Conservation (phyloP, 768 basidiomycete species). For the Dioszegia crocea region DNA sequence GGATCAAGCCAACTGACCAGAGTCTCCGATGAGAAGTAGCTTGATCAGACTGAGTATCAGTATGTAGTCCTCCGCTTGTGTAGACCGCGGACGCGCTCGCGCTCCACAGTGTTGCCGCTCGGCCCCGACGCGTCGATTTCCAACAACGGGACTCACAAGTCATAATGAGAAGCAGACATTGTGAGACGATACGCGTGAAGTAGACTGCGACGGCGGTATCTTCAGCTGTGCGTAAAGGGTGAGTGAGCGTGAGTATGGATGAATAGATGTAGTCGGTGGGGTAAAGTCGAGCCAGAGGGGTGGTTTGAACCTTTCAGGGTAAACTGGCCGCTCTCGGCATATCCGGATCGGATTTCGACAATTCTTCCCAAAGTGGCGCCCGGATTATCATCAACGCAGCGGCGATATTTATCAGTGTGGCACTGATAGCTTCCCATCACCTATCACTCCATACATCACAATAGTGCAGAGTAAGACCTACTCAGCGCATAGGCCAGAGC, state of each 20-base stretch:
- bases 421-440: neutral
- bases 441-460: too few relatives aligned
- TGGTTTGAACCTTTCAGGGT: too few relatives aligned
- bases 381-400: too few relatives aligned
- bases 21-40: slow-evolving; percentile 94
- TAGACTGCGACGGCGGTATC: neutral
- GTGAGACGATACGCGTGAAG: slow-evolving; percentile 1
- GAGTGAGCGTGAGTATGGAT: too few relatives aligned
- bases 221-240: neutral
- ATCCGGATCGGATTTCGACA: neutral
- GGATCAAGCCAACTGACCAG: slow-evolving; percentile 56
- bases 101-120: slow-evolving; percentile 3
- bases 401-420: slow-evolving; percentile 1
- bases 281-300: too few relatives aligned
- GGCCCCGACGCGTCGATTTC: neutral
- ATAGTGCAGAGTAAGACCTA: too few relatives aligned
- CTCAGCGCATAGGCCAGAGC: neutral
- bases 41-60: slow-evolving; percentile 49
- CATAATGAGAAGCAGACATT: slow-evolving; percentile 71
- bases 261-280: too few relatives aligned
- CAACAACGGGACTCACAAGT: slow-evolving; percentile 71
- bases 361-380: too few relatives aligned
- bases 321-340: neutral
- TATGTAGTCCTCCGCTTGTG: too few relatives aligned
- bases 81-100: neutral